Base-by-base conservation (phyloP, 352 stramenopile genomes). In the Globisporangium solare region DNA sequence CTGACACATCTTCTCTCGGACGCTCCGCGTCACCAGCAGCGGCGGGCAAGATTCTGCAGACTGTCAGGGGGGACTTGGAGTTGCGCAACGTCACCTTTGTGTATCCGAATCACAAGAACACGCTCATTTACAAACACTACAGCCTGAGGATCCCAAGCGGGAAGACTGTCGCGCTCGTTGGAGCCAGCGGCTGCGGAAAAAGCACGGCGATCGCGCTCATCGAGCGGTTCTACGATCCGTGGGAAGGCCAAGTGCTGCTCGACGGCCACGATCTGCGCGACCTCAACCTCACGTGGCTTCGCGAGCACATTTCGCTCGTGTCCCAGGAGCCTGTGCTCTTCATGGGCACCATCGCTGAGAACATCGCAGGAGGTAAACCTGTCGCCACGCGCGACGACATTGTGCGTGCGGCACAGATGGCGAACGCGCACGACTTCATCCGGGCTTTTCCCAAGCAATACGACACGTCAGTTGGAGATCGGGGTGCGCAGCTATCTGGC, bases 341-440 rank as follows among this genome's bases (percentile, higher is more conserved):
- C 61, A 71, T 72, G 6, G 76, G 70, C 3, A 76, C 74, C 0
- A 85, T 90, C 20, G 73, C 74, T 55, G 73, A 89, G 22, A 83
- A 85, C 57, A 83, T 85, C 64, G 53, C 60, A 6, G 20, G n/a
- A 1, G 67, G 68, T 31, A 70, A 76, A 20, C 66, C 69, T 10
- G 66, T 63, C 20, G 73, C 81, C n/a, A 85, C 83, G 12, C 68
- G 84, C 12, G 74, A 95, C 11, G 63, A 97, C 56, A 79, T 98
- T 47, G 21, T 94, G 37, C 70, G 82, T 32, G 90, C 85, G 0
- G 80, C 87, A 1, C 90, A 83, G 52, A 79, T 79, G 54, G 91
- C 89, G 3, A 89, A 98, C 56, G 87, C 86, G 0, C 79, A 96
- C 57, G 83, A 87, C 31, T 98, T 98, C 61, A 97, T 98, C 58